Conservation (phyloP, 225 moss, liverwort and hornwort genomes). For the Ulota crispa region DNA sequence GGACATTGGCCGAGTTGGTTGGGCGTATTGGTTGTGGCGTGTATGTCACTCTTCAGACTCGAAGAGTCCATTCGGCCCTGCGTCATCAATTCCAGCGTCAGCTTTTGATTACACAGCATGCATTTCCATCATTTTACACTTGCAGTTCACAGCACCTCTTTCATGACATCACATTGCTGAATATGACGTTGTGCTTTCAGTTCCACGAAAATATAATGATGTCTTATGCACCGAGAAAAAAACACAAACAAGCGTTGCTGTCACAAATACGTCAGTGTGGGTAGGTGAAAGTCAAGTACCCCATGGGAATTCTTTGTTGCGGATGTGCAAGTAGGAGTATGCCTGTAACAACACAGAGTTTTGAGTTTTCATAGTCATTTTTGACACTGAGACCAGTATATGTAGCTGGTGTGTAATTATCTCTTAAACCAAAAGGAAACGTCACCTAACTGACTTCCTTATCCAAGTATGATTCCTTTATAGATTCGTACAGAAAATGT, state of each 20-base stretch:
- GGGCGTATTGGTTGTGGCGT: not conserved
- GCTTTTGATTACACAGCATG: not conserved
- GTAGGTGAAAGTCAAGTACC: conserved; percentile 14
- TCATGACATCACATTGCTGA: not conserved
- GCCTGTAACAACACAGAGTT: conserved; percentile 14
- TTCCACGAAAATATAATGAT: not conserved
- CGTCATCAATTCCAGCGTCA: not conserved
- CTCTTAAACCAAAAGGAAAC: accelerated
- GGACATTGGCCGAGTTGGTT: not conserved
- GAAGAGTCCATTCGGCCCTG: conserved; percentile 46
- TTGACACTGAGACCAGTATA: not conserved
- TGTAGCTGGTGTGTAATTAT: not conserved
- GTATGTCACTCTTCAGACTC: conserved; percentile 34
- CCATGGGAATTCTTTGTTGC: conserved; percentile 59
- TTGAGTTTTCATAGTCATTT: not conserved
- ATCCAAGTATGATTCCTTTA: not conserved
- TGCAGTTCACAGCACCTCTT: not conserved
- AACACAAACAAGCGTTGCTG: not conserved
- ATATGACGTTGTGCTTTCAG: not conserved
- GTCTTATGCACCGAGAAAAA: not conserved
- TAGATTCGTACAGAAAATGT: not conserved
- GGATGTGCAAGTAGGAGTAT: conserved; percentile 54
- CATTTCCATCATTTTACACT: not conserved
- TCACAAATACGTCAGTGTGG: not conserved
- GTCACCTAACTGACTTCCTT: too few relatives aligned